Evolutionary conservation across 2,329 filamentous ascomycete genomes (phyloP).

Genomic region (Bimuria novae-zelandiae): DNA sequence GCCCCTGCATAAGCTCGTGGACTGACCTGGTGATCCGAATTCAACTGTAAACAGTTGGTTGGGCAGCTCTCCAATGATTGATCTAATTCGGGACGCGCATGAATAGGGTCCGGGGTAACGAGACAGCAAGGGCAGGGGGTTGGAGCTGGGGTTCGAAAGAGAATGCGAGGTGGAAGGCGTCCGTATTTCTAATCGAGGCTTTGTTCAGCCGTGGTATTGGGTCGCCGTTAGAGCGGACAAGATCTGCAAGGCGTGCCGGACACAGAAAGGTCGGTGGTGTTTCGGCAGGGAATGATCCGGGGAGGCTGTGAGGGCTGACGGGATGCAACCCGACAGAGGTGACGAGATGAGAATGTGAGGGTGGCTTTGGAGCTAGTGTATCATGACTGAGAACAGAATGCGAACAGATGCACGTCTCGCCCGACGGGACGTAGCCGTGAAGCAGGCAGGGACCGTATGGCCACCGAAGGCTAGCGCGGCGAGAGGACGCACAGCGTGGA

Average conservation of each 20-base stretch:
- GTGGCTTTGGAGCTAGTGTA: slow-evolving; percentile 19
- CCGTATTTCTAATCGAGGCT: slow-evolving; percentile 19
- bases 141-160: not conserved
- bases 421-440: slow-evolving; percentile 8
- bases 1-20: not conserved
- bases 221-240: slow-evolving; percentile 22
- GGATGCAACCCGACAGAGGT: slow-evolving; percentile 5
- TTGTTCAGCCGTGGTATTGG: slow-evolving; percentile 21
- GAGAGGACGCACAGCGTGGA: slow-evolving; percentile 8
- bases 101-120: not conserved
- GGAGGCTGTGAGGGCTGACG: slow-evolving; percentile 4
- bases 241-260: slow-evolving; percentile 11
- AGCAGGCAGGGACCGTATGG: slow-evolving; percentile 11
- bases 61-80: not conserved
- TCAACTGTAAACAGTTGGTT: not conserved
- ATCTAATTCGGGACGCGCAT: not conserved
- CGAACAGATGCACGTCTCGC: slow-evolving; percentile 16
- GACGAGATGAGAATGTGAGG: slow-evolving; percentile 19
- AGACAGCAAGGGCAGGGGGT: slow-evolving; percentile 2
- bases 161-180: slow-evolving; percentile 19
- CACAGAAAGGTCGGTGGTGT: not conserved
- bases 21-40: not conserved
- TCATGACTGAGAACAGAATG: slow-evolving; percentile 19
- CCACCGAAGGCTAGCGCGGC: not conserved
- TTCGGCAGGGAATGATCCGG: slow-evolving; percentile 2